These are phyloP conservation scores for Gossypium raimondii DNA, from an alignment of 345 rosid species.

Conservation along the genomic window DNA sequence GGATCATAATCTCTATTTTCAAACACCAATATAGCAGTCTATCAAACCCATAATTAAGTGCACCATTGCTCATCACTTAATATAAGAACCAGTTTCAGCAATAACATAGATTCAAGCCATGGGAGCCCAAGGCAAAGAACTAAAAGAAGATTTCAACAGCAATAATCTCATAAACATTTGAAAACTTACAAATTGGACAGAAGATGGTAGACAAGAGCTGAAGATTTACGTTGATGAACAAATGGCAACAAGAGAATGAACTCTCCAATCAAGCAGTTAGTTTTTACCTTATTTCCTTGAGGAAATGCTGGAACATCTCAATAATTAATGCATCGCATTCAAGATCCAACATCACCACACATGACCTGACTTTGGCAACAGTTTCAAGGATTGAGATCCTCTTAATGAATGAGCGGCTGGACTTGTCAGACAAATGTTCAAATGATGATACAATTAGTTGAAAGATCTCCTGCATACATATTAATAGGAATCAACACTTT, in stretches of 20 bases:
- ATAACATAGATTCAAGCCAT: background rate
- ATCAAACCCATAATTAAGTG: background rate
- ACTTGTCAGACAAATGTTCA: conserved; percentile 60
- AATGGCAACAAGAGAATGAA: background rate
- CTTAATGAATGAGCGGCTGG: conserved; percentile 66
- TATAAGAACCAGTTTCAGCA: background rate
- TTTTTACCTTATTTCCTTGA: conserved; percentile 61
- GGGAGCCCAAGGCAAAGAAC: background rate
- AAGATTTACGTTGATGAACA: background rate
- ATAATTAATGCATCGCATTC: conserved; percentile 53
- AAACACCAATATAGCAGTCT: background rate
- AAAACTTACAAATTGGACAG: conserved; percentile 4
- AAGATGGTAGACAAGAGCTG: background rate
- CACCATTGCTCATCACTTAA: background rate
- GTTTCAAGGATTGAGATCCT: conserved; percentile 87
- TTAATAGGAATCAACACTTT: too few species aligned
- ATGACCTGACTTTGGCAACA: conserved; percentile 91
- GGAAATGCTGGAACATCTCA: conserved; percentile 34
- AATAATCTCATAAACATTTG: background rate
- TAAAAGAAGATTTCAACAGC: background rate
- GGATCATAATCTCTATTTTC: background rate
- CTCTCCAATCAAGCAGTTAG: background rate
- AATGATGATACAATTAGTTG: conserved; percentile 88
- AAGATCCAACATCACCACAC: conserved; percentile 97
- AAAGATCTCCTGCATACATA: conserved; percentile 66